phyloP scores from a whole-genome alignment of 495 filamentous ascomycete species.

The Tuber umbilicatum region DNA sequence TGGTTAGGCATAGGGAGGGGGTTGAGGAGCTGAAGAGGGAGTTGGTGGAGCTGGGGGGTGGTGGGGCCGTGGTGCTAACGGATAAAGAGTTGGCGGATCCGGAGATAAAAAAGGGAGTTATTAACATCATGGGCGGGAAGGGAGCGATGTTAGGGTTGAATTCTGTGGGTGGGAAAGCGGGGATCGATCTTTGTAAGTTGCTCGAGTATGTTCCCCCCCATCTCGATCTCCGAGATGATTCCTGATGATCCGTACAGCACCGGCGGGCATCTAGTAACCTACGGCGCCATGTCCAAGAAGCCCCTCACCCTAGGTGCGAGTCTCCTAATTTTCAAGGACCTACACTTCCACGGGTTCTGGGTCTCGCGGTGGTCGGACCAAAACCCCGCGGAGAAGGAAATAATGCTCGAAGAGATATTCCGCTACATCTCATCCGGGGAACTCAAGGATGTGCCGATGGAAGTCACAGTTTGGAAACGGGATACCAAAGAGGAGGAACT shows the following conservation, averaged over 20 bases:
- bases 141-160: slow-evolving; percentile 73
- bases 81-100: slow-evolving; percentile 59
- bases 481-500: slow-evolving; percentile 61
- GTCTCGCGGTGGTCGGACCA: slow-evolving; percentile 79
- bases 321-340: slow-evolving; percentile 81
- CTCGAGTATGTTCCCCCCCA: slow-evolving; percentile 43
- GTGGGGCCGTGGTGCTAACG: slow-evolving; percentile 76
- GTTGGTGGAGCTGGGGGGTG: slow-evolving; percentile 54
- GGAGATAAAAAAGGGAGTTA: slow-evolving; percentile 57
- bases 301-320: slow-evolving; percentile 70
- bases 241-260: slow-evolving; percentile 38
- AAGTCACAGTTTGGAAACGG: slow-evolving; percentile 72
- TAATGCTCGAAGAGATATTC: slow-evolving; percentile 74
- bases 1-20: slow-evolving; percentile 63
- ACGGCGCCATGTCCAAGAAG: slow-evolving; percentile 88
- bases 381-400: slow-evolving; percentile 65
- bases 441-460: slow-evolving; percentile 74
- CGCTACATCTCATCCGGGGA: slow-evolving; percentile 63
- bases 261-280: slow-evolving; percentile 75
- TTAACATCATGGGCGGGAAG: slow-evolving; percentile 58
- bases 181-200: slow-evolving; percentile 62
- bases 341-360: slow-evolving; percentile 89
- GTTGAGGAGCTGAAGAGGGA: slow-evolving; percentile 63
- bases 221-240: no score
- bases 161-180: slow-evolving; percentile 87